Evolutionary conservation across 495 filamentous ascomycete species (phyloP).

Genomic region (Umbilicaria muhlenbergii): DNA sequence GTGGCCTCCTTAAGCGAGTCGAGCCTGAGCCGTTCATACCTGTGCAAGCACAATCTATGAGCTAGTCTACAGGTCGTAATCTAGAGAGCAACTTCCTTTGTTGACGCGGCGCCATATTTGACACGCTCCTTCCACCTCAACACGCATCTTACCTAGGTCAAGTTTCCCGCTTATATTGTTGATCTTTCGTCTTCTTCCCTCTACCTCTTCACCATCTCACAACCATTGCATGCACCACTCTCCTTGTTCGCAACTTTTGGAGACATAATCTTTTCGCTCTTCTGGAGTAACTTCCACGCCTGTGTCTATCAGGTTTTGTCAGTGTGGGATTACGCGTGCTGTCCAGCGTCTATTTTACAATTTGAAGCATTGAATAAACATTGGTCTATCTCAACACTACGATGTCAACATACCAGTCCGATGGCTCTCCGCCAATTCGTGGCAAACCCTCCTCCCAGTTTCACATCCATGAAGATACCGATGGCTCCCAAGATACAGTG

Average conservation of each 20-base stretch:
- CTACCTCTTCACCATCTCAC: constrained; percentile 11
- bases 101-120: not conserved
- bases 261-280: constrained; percentile 2
- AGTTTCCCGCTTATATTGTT: not conserved
- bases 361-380: not conserved
- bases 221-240: constrained; percentile 9
- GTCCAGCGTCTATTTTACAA: constrained; percentile 11
- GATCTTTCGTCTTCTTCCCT: not conserved
- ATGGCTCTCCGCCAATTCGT: constrained; percentile 32
- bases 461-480: constrained; percentile 14
- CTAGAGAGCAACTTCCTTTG: not conserved
- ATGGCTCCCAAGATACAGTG: constrained; percentile 5
- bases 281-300: not conserved
- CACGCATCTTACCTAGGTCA: not conserved
- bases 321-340: constrained; percentile 1
- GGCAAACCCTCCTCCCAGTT: constrained; percentile 18
- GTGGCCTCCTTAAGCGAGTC: too few relatives aligned
- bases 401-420: constrained; percentile 31
- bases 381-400: not conserved
- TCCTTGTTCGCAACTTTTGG: constrained; percentile 13
- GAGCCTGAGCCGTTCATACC: too few relatives aligned
- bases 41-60: too few relatives aligned
- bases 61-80: too few relatives aligned
- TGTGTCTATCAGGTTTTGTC: not conserved
- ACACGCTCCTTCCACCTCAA: constrained; percentile 8